Evolutionary conservation across 106 monocot species (phyloP).

Genomic region (Amphibolis antarctica): DNA sequence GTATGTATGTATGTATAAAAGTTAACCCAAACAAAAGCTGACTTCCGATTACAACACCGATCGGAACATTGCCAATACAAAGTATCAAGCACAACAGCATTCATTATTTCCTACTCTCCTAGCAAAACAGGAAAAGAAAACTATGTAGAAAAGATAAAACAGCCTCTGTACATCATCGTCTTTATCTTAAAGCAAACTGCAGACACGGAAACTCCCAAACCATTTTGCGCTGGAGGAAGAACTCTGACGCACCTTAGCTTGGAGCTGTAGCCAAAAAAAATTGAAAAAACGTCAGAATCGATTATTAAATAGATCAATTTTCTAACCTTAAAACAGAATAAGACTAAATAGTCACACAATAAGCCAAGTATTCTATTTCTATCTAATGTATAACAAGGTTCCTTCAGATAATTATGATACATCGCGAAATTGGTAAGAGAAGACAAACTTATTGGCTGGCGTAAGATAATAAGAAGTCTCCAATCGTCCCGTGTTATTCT

Average conservation of each 20-base stretch:
- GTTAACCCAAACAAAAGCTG: neutral
- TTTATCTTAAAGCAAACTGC: neutral
- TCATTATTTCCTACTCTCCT: constrained; percentile 13
- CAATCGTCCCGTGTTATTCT: too few species aligned
- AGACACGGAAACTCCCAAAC: neutral
- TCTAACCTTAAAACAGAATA: too few species aligned
- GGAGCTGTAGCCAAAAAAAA: constrained; percentile 22
- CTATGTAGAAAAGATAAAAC: constrained; percentile 1
- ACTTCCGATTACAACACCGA: neutral
- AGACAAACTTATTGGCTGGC: too few species aligned
- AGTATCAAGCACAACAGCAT: constrained; percentile 4
- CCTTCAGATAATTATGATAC: too few species aligned
- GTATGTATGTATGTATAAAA: too few species aligned
- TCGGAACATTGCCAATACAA: neutral
- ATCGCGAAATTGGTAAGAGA: too few species aligned
- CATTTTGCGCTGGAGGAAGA: constrained; percentile 1
- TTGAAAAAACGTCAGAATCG: too few species aligned
- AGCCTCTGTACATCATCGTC: constrained; percentile 19
- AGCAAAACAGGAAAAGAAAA: constrained; percentile 7
- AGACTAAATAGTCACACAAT: too few species aligned
- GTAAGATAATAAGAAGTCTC: too few species aligned
- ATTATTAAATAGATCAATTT: too few species aligned
- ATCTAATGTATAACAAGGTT: too few species aligned
- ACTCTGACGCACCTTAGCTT: constrained; percentile 14
- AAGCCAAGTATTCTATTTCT: too few species aligned